These are phyloP conservation scores for Albophoma yamanashiensis DNA, from an alignment of 2,329 filamentous ascomycete species.

Conservation along the genomic window DNA sequence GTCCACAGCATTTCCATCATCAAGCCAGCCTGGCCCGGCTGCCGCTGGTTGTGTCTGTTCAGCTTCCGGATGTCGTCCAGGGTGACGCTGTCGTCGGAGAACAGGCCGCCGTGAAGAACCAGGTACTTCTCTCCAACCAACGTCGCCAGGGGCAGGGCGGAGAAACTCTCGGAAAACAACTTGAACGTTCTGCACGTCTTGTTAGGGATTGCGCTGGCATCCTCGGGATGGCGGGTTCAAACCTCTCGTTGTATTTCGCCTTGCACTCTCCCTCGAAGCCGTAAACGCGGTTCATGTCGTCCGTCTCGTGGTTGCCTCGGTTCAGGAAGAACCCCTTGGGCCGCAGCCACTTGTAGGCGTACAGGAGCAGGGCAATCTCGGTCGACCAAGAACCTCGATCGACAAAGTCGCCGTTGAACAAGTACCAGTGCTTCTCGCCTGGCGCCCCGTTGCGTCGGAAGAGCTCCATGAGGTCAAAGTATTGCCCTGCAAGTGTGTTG, in stretches of 20 bases:
- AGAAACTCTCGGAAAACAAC: slow-evolving; percentile 96
- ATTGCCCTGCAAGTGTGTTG: slow-evolving; percentile 59
- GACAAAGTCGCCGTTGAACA: slow-evolving; percentile 99
- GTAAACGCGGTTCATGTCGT: slow-evolving; percentile 98
- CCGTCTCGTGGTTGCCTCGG: slow-evolving; percentile 95
- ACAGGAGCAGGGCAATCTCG: slow-evolving; percentile 89
- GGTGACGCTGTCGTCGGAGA: slow-evolving; percentile 88
- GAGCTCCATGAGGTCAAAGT: slow-evolving; percentile 92
- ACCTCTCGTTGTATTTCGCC: slow-evolving; percentile 87
- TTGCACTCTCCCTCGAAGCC: slow-evolving; percentile 98
- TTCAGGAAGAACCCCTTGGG: slow-evolving; percentile 89
- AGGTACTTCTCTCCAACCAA: slow-evolving; percentile 86
- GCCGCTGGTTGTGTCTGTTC: slow-evolving; percentile 79
- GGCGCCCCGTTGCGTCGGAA: slow-evolving; percentile 86
- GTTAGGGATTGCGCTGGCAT: slow-evolving; percentile 2
- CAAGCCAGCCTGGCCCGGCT: slow-evolving; percentile 83
- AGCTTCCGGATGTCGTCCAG: slow-evolving; percentile 91
- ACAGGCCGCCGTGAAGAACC: slow-evolving; percentile 86
- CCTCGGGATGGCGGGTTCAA: not conserved
- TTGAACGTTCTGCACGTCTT: slow-evolving; percentile 61
- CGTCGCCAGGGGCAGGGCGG: slow-evolving; percentile 82
- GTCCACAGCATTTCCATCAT: slow-evolving; percentile 99
- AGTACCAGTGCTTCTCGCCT: slow-evolving; percentile 76
- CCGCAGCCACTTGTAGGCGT: slow-evolving; percentile 93
- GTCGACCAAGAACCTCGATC: slow-evolving; percentile 96